Evolutionary conservation across 441 rosid genomes (phyloP).

Genomic region (Capsella rubella): DNA sequence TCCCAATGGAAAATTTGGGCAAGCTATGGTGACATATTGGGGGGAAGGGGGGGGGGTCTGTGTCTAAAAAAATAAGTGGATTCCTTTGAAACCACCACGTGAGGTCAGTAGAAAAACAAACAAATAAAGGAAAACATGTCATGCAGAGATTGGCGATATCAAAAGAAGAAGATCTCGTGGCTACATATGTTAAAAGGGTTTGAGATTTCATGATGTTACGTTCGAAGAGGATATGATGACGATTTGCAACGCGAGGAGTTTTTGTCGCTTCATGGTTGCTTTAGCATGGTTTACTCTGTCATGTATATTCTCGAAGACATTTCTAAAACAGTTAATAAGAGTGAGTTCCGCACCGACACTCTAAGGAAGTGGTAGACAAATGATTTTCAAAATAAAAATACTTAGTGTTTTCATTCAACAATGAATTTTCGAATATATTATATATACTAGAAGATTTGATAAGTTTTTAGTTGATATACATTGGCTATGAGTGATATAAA

Average conservation of each 20-base stretch:
- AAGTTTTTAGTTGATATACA: background rate
- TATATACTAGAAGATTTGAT: background rate
- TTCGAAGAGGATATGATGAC: constrained; percentile 27
- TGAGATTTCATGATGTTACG: constrained; percentile 29
- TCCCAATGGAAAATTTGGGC: constrained; percentile 16
- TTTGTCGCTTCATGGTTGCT: constrained; percentile 18
- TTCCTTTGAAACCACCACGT: constrained; percentile 36
- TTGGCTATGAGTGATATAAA: background rate
- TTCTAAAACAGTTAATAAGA: background rate
- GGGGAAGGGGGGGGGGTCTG: background rate
- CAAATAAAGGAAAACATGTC: constrained; percentile 20
- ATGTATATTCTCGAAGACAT: background rate
- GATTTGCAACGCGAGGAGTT: constrained; percentile 15
- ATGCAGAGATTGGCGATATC: constrained; percentile 28
- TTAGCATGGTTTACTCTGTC: background rate
- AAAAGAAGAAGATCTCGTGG: constrained; percentile 25
- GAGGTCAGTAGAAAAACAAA: constrained; percentile 17
- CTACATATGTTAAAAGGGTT: constrained; percentile 22
- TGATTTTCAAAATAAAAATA: background rate
- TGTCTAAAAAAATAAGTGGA: constrained; percentile 16
- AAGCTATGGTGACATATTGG: constrained; percentile 30
- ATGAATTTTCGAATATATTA: background rate
- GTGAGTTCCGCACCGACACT: constrained; percentile 35
- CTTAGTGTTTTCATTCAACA: background rate
- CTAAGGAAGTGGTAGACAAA: constrained; percentile 1